Percentiles rank a stretch among this genome's conserved stretches.
Conservation (phyloP, 441 rosid genomes). For the Heliophila coronopifolia region DNA sequence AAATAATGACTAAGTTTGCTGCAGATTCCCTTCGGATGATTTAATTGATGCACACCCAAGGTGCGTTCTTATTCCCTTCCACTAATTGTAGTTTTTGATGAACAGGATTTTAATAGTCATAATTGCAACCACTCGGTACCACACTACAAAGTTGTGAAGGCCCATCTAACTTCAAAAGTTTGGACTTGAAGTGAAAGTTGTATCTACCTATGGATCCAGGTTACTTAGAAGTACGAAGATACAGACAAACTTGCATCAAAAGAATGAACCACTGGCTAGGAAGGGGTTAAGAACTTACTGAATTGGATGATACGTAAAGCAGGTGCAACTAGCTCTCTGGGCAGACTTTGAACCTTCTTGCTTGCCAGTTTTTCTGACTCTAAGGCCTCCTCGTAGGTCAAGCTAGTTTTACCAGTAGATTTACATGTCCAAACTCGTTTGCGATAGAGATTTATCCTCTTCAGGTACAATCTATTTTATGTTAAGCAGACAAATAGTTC, state of each 20-base stretch:
- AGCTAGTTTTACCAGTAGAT: conserved; percentile 71
- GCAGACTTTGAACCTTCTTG: conserved; percentile 72
- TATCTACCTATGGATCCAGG: neutral
- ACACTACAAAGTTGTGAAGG: neutral
- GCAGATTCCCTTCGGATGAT: neutral
- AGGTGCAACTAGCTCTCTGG: conserved; percentile 62
- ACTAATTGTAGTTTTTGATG: neutral
- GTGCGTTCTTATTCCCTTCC: neutral
- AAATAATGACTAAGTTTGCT: neutral
- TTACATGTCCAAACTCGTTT: conserved; percentile 86
- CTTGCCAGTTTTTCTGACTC: conserved; percentile 66
- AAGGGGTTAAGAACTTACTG: conserved; percentile 45
- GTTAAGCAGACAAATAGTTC: conserved; percentile 42
- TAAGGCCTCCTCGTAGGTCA: conserved; percentile 95
- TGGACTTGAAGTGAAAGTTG: neutral
- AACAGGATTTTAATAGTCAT: neutral
- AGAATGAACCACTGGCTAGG: conserved; percentile 6
- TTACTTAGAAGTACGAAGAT: neutral
- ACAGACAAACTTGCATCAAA: neutral
- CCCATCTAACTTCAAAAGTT: neutral
- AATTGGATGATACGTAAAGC: conserved; percentile 68
- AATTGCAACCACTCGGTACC: conserved; percentile 6
- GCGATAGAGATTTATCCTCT: conserved; percentile 68
- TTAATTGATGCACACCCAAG: neutral
- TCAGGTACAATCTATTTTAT: conserved; percentile 61